Conservation (phyloP, 2,329 filamentous ascomycete genomes). For the Cytospora piceae region DNA sequence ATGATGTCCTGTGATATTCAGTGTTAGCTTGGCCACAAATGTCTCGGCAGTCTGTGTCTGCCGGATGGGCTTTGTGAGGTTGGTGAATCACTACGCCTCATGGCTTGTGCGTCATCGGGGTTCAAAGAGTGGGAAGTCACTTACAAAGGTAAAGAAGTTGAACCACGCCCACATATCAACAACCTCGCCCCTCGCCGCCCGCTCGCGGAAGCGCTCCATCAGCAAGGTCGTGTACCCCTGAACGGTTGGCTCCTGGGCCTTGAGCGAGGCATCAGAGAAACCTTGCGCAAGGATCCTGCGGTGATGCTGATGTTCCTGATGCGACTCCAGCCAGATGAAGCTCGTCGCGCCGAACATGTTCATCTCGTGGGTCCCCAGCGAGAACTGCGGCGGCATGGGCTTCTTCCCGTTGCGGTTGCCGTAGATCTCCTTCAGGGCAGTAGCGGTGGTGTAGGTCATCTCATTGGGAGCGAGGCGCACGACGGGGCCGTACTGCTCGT, state of each 20-base stretch:
- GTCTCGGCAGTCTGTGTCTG: not conserved
- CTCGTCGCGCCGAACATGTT: conserved; percentile 31
- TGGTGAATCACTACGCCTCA: no score
- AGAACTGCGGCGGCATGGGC: conserved; percentile 28
- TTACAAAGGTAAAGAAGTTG: conserved; percentile 35
- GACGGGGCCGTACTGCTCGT: conserved; percentile 28
- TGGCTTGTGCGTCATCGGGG: not conserved
- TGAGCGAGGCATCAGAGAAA: conserved; percentile 37
- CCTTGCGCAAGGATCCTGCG: conserved; percentile 34
- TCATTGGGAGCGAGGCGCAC: conserved; percentile 30
- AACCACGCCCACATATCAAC: conserved; percentile 36
- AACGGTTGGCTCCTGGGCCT: conserved; percentile 36
- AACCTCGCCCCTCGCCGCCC: conserved; percentile 25
- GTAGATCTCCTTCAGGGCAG: conserved; percentile 27
- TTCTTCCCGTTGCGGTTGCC: conserved; percentile 25
- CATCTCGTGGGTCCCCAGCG: conserved; percentile 28
- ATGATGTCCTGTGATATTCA: conserved; percentile 31
- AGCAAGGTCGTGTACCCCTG: conserved; percentile 31
- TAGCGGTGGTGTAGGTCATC: conserved; percentile 28
- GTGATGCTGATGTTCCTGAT: conserved; percentile 31
- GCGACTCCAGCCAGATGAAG: conserved; percentile 30
- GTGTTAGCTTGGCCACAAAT: not conserved
- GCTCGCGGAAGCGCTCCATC: conserved; percentile 31
- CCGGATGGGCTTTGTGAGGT: no score
- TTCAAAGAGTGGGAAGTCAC: not conserved